Percentiles rank a stretch among this genome's conserved stretches.
Evolutionary conservation across 2,329 filamentous ascomycete species (phyloP).

Genomic region (Sporothrix brasiliensis): DNA sequence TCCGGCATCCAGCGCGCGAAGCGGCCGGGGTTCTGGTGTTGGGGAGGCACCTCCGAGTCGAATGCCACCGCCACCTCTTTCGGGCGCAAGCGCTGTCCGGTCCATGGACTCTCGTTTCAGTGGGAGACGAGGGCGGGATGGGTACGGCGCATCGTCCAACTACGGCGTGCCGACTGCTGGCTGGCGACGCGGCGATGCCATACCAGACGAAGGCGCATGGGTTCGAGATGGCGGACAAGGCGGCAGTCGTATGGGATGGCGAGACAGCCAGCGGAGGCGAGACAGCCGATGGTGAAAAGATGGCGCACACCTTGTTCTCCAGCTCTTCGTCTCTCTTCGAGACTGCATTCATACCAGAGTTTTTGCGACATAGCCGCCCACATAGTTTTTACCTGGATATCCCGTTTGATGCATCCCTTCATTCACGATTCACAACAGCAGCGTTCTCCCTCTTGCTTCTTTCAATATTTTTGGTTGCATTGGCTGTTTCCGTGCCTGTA

Average conservation of each 20-base stretch:
- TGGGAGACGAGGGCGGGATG: not conserved
- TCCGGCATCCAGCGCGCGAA: constrained; percentile 57
- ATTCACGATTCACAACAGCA: not conserved
- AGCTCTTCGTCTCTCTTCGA: not conserved
- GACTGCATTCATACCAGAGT: not conserved
- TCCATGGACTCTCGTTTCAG: constrained; percentile 18
- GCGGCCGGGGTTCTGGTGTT: constrained; percentile 47
- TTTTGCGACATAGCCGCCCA: not conserved
- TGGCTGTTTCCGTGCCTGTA: constrained; percentile 8
- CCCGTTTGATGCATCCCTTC: not conserved
- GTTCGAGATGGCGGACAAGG: constrained; percentile 49
- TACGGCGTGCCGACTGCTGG: constrained; percentile 57
- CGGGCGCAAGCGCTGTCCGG: constrained; percentile 38
- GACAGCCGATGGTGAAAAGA: not conserved
- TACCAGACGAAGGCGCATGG: constrained; percentile 56
- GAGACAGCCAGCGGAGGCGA: not conserved
- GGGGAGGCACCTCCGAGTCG: constrained; percentile 43
- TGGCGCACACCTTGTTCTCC: not conserved
- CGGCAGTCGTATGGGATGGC: not conserved
- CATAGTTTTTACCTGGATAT: not conserved
- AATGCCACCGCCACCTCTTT: constrained; percentile 21
- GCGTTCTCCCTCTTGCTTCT: not conserved
- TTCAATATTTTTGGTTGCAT: not conserved
- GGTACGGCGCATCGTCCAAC: not conserved
- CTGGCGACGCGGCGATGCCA: constrained; percentile 66